phyloP scores from a whole-genome alignment of 345 rosid species.

The Eucalyptus guilfoylei region DNA sequence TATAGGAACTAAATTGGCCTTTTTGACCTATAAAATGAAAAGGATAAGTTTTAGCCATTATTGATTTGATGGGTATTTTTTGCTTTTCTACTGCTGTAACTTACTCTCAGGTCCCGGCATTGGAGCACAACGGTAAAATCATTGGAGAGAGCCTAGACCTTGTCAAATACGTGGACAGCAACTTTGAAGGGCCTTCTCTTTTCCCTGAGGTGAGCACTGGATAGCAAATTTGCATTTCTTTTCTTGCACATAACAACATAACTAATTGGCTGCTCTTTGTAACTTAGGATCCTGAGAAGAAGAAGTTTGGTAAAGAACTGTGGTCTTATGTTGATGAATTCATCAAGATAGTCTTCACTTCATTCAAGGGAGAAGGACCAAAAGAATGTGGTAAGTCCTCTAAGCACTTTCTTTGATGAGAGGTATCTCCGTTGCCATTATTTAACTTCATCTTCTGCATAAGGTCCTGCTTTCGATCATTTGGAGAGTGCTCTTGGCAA shows the following conservation, averaged over 20 bases:
- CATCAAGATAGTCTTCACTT: constrained; percentile 7
- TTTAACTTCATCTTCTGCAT: not conserved
- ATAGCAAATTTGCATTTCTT: too few species aligned
- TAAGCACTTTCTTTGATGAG: not conserved
- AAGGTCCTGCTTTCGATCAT: constrained; percentile 65
- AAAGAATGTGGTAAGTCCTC: constrained; percentile 42
- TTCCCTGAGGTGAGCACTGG: too few species aligned
- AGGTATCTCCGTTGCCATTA: not conserved
- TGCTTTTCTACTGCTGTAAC: too few species aligned
- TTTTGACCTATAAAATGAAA: not conserved
- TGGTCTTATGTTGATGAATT: constrained; percentile 43
- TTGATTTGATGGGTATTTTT: too few species aligned
- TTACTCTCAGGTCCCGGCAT: too few species aligned
- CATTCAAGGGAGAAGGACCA: constrained; percentile 56
- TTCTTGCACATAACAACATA: too few species aligned
- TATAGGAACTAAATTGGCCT: not conserved
- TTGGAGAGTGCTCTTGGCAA: constrained; percentile 60
- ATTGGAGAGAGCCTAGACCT: too few species aligned
- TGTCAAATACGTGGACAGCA: too few species aligned
- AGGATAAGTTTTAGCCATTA: not conserved
- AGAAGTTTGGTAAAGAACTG: constrained; percentile 51
- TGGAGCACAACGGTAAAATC: too few species aligned
- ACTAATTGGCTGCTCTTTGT: too few species aligned
- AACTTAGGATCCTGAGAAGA: constrained; percentile 52
- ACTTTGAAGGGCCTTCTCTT: too few species aligned